These are phyloP conservation scores for Amphirosellinia nigrospora DNA, from an alignment of 495 filamentous ascomycete species.

Conservation along the genomic window DNA sequence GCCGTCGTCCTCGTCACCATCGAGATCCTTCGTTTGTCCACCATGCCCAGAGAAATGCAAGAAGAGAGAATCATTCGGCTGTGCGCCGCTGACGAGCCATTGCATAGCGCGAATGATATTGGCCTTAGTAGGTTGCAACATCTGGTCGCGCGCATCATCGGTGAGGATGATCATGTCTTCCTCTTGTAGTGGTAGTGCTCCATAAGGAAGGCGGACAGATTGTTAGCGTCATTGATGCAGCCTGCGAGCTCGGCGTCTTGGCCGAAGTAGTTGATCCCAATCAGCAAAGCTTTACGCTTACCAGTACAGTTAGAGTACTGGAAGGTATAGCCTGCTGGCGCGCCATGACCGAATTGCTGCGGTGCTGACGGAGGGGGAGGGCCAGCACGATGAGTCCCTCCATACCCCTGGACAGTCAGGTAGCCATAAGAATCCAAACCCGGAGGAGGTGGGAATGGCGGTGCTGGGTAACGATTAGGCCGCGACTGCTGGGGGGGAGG, in stretches of 20 bases:
- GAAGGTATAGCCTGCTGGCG: slow-evolving; percentile 61
- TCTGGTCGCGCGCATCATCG: slow-evolving; percentile 52
- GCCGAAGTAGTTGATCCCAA: slow-evolving; percentile 94
- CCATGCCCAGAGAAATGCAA: slow-evolving; percentile 67
- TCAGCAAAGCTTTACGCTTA: slow-evolving; percentile 83
- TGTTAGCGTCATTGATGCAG: slow-evolving; percentile 95
- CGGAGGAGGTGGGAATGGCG: slow-evolving; percentile 40
- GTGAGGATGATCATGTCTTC: slow-evolving; percentile 61
- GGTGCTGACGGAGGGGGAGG: slow-evolving; percentile 54
- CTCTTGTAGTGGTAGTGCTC: slow-evolving; percentile 69
- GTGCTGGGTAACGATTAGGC: slow-evolving; percentile 42
- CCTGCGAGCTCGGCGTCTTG: slow-evolving; percentile 84
- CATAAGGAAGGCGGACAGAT: slow-evolving; percentile 83
- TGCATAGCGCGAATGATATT: slow-evolving; percentile 58
- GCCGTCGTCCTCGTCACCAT: slow-evolving; percentile 88
- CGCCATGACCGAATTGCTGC: slow-evolving; percentile 56
- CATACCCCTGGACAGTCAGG: slow-evolving; percentile 38
- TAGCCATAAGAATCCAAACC: slow-evolving; percentile 49
- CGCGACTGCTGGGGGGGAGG: slow-evolving; percentile 40
- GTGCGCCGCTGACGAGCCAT: slow-evolving; percentile 54
- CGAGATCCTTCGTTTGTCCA: slow-evolving; percentile 51
- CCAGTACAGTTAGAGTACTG: slow-evolving; percentile 91
- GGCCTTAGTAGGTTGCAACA: slow-evolving; percentile 52
- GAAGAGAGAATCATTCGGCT: slow-evolving; percentile 57
- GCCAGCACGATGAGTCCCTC: slow-evolving; percentile 44